Conservation (phyloP, 2,329 filamentous ascomycete genomes). For the Waltergamsia citrina region DNA sequence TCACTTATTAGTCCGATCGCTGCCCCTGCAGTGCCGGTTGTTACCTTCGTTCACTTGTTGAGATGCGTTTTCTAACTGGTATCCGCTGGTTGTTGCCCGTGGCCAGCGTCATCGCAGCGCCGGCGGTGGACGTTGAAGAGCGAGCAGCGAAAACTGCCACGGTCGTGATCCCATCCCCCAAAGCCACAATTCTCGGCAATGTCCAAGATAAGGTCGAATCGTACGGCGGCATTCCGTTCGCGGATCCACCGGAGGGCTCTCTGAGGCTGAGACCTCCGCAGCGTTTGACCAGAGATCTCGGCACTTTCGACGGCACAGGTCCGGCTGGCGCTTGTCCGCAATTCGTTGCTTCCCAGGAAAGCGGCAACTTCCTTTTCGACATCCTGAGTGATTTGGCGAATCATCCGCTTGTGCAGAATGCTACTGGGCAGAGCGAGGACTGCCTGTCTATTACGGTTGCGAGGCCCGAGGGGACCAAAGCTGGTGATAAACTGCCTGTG, state of each 20-base stretch:
- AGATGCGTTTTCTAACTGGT: no score
- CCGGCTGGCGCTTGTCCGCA: constrained; percentile 57
- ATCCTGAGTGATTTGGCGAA: constrained; percentile 28
- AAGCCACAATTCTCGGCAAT: constrained; percentile 12
- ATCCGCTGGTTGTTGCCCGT: neutral
- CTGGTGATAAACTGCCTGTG: constrained; percentile 38
- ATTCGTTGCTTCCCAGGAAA: constrained; percentile 36
- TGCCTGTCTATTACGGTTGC: constrained; percentile 39
- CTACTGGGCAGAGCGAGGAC: constrained; percentile 36
- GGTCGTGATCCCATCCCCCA: constrained; percentile 9
- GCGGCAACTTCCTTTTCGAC: constrained; percentile 19
- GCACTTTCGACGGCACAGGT: constrained; percentile 50
- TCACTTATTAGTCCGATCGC: no score
- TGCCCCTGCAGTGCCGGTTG: no score
- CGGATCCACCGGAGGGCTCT: constrained; percentile 55
- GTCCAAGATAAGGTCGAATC: constrained; percentile 51
- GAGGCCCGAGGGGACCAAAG: constrained; percentile 30
- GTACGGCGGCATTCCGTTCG: constrained; percentile 69
- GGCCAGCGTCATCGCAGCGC: neutral
- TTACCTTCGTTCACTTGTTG: no score
- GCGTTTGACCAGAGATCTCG: constrained; percentile 38
- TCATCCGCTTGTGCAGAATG: constrained; percentile 31
- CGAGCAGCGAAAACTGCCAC: constrained; percentile 4
- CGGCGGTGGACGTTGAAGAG: neutral
- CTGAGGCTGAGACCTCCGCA: constrained; percentile 63